A percentile compares a stretch with the other conserved stretches of the same genome.
Evolutionary conservation across 2,329 filamentous ascomycete species (phyloP).

Genomic region (Sporothrix humicola): DNA sequence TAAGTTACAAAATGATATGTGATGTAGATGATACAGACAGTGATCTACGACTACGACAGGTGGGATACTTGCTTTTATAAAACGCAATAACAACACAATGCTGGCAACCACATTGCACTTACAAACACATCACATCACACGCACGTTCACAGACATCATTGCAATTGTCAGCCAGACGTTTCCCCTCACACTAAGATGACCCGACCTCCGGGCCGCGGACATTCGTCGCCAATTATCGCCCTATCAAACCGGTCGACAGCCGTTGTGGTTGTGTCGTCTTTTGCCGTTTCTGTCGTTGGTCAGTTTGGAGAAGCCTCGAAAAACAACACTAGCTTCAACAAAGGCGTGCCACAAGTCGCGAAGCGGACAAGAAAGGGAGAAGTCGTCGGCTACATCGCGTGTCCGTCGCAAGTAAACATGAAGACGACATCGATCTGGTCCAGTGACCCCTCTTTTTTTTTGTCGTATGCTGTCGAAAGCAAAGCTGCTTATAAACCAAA

Average conservation of each 20-base stretch:
- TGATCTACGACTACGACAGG: neutral
- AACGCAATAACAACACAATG: neutral
- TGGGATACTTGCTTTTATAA: constrained; percentile 12
- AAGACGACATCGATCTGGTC: neutral
- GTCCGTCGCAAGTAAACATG: neutral
- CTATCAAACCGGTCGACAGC: neutral
- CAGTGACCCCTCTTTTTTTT: neutral
- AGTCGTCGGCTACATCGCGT: constrained; percentile 14
- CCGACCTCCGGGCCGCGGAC: neutral
- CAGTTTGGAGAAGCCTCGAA: neutral
- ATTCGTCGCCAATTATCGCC: neutral
- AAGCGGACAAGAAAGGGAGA: neutral
- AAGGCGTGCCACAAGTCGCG: constrained; percentile 4
- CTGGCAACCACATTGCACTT: neutral
- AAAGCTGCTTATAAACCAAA: constrained; percentile 20
- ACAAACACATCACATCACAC: neutral
- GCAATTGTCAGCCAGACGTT: constrained; percentile 23
- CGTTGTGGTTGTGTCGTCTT: neutral
- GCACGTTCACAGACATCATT: constrained; percentile 1
- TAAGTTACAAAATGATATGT: neutral
- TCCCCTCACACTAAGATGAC: constrained; percentile 2
- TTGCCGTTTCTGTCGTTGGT: constrained; percentile 17
- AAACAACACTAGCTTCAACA: neutral
- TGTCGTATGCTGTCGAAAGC: neutral
- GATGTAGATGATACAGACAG: neutral